Evolutionary conservation across 257 asterid genomes (phyloP), one percentile per base, ranked within the genome.

Genomic region (Euphrasia confusa): DNA sequence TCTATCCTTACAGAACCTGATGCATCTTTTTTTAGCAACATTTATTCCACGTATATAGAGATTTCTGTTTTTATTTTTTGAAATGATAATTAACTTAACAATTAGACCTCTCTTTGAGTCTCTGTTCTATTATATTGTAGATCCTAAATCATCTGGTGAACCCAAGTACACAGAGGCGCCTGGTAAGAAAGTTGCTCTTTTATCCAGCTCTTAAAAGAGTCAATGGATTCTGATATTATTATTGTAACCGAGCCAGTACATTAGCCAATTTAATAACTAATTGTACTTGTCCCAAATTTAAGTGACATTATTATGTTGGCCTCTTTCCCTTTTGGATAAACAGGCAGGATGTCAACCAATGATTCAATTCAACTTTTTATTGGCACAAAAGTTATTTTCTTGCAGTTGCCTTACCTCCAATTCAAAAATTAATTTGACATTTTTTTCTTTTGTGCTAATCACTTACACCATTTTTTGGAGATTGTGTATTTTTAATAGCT

Each of bases 91-190:
- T 44, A 40, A 37, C 58, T 71, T 74, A 65, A 54, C 61, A 32
- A 44, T 72, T 60, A 52, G 39, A 42, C 39, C 54, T 37, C 9
- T 65, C 76, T 64, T 30, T 30, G 5, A 30, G 33, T 30, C 33
- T 30, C 47, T 70, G 27, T 61, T 39, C 68, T 69, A 56, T 70
- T 66, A 53, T 59, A 64, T 76, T 78, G 88, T 83, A 93, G 99
- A 87, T 79, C 81, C 94, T 69, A 93, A 86, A 72, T 77, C 84
- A 55, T 58, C 84, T 68, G 87, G 75, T 53, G 99, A 93, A 72
- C 86, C 89, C 67, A 93, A 87, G 79, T 81, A 77, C 76, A 58
- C 58, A 62, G 99, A 89, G 63, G 85, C 94, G 24, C 79, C 72
- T 47, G 99, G 99, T 93, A 65, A 76, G 89, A 72, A 72, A 59